phyloP scores from a whole-genome alignment of 2,329 filamentous ascomycete genomes.

The Diaporthe eres region DNA sequence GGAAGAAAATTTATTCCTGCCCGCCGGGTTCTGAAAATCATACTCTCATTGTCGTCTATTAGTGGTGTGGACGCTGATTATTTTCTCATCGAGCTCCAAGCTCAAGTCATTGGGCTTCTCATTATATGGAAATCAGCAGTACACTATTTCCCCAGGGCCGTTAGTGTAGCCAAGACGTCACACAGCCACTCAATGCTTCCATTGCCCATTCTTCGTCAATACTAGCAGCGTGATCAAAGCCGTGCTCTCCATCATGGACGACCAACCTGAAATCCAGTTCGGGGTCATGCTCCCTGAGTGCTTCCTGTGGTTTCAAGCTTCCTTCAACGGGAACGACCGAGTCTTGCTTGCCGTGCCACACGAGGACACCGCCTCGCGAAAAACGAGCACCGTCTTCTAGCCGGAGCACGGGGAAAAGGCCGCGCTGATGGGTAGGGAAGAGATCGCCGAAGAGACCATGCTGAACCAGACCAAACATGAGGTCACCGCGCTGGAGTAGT shows the following conservation, averaged over 20 bases:
- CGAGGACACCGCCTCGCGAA: background rate
- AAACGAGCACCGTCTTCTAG: constrained; percentile 5
- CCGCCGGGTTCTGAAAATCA: too few relatives aligned
- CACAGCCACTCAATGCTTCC: background rate
- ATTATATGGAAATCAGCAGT: too few relatives aligned
- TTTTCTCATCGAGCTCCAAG: too few relatives aligned
- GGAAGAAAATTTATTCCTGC: too few relatives aligned
- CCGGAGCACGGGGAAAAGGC: background rate
- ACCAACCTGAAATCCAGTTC: background rate
- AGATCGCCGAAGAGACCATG: background rate
- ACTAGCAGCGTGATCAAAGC: background rate
- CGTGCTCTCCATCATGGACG: background rate
- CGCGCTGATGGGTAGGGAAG: background rate
- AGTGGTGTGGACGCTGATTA: too few relatives aligned
- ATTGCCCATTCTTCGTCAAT: background rate
- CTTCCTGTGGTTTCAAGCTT: background rate
- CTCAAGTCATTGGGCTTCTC: too few relatives aligned
- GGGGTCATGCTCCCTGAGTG: background rate
- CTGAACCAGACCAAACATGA: constrained; percentile 1
- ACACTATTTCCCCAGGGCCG: background rate
- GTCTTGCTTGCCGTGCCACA: background rate
- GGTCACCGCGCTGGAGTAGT: background rate
- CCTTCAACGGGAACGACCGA: background rate
- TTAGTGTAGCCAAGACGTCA: background rate
- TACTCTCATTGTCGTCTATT: too few relatives aligned